Conservation (phyloP, 2,329 filamentous ascomycete species). For the Fusarium sp. region DNA sequence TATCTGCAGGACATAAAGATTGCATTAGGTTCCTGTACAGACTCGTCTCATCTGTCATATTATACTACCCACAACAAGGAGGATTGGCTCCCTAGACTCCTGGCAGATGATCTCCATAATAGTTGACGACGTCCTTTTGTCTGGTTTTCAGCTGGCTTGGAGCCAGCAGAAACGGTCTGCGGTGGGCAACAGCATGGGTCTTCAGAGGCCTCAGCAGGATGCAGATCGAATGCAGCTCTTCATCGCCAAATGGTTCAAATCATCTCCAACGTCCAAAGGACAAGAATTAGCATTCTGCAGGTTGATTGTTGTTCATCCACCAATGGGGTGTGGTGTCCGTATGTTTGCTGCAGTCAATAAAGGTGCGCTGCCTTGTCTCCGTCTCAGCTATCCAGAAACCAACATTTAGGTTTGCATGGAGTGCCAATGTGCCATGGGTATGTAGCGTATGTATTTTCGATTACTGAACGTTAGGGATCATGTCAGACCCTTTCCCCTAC, state of each 20-base stretch:
- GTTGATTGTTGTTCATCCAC: constrained; percentile 3
- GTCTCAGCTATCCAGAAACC: constrained; percentile 21
- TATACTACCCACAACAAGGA: constrained; percentile 13
- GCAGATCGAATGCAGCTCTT: constrained; percentile 15
- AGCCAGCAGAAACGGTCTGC: constrained; percentile 1
- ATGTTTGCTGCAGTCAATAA: not conserved
- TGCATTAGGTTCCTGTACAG: constrained; percentile 36
- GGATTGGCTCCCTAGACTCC: not conserved
- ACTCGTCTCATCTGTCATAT: constrained; percentile 18
- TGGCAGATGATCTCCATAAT: constrained; percentile 15
- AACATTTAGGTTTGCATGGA: constrained; percentile 16
- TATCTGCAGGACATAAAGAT: constrained; percentile 44
- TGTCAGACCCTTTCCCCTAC: constrained; percentile 15
- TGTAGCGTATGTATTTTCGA: constrained; percentile 20
- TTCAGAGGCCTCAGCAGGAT: not conserved
- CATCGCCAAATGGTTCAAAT: constrained; percentile 1
- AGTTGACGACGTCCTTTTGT: constrained; percentile 1
- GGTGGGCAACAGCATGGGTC: constrained; percentile 11
- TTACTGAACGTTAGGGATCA: constrained; percentile 32
- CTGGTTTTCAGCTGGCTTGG: constrained; percentile 16
- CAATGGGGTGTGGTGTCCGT: constrained; percentile 8
- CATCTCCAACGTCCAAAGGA: constrained; percentile 11
- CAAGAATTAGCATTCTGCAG: constrained; percentile 2
- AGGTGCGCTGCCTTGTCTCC: constrained; percentile 4
- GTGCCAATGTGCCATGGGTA: constrained; percentile 16